Base-by-base conservation (phyloP, 2,329 filamentous ascomycete species). In the Capronia epimyces region DNA sequence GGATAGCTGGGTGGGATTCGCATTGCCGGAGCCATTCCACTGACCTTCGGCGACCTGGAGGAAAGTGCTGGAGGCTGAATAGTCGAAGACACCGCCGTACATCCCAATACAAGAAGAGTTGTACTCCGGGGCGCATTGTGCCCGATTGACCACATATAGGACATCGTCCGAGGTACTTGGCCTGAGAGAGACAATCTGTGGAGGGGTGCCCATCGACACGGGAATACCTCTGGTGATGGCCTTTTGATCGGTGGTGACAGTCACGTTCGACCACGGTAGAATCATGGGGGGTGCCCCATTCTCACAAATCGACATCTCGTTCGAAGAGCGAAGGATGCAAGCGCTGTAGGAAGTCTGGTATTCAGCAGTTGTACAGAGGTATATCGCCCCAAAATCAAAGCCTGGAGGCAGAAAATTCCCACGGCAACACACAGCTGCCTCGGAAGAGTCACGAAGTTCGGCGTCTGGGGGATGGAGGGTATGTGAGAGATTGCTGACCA, bases 31-130 rank as follows among this genome's bases (percentile, higher is more conserved):
- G 12, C 57, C 57, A 27, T 59, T 59, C 54, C 54, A 60, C 24
- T 57, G 53, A 34, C 45, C 50, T 37, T 50, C 37, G 9, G 58
- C 44, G 7, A 55, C 49, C 32, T 54, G 47, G 10, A 20, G 31
- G 42, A 57, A 60, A 2, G 53, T 57, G 8, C 37, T 46, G 13
- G 54, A 57, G 2, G 36, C 21, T 16, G 20, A 16, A 24, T 52
- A 54, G 36, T 60, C 50, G 49, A 57, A 60, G 34, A 59, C 56
- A 36, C 58, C 58, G 15, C 58, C 58, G 27, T 49, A 53, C 10
- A 15, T 16, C 12, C 49, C 57, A 21, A 55, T 46, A 29, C 58
- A 60, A 1, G 58, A 44, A 9, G 50, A 36, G 27, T 59, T 59
- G 41, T 54, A 57, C n/a, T 57, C 43, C 16, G 52, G 50, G 10